A percentile compares a stretch with the other conserved stretches of the same genome.
phyloP scores from a whole-genome alignment of 2,329 filamentous ascomycete genomes.

The Hymenoscyphus linearis region DNA sequence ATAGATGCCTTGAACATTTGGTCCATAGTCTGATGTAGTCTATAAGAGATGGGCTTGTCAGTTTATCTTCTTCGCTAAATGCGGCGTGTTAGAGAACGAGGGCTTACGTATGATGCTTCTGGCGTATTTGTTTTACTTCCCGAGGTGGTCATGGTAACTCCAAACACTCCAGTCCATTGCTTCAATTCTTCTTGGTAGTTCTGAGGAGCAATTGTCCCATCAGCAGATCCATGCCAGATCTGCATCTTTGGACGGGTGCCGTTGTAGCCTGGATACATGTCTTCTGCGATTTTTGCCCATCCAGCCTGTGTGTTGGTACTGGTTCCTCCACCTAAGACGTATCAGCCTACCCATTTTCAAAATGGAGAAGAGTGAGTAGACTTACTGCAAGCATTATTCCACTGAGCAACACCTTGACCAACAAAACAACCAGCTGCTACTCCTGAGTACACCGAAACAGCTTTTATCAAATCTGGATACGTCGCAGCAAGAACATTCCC shows the following conservation, averaged over 20 bases:
- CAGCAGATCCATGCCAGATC: conserved; percentile 34
- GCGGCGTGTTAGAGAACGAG: background rate
- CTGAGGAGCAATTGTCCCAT: conserved; percentile 35
- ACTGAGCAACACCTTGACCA: conserved; percentile 39
- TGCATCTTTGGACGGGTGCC: conserved; percentile 24
- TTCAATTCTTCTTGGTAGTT: conserved; percentile 41
- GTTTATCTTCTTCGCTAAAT: background rate
- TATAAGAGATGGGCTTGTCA: background rate
- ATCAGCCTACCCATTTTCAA: background rate
- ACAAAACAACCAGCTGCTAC: conserved; percentile 40
- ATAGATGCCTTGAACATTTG: conserved; percentile 18
- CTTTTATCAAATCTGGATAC: conserved; percentile 40
- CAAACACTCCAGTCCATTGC: conserved; percentile 44
- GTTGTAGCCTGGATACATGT: conserved; percentile 36
- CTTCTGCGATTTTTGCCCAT: conserved; percentile 44
- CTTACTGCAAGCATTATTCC: conserved; percentile 48
- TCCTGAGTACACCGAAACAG: conserved; percentile 40
- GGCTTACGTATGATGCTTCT: conserved; percentile 11
- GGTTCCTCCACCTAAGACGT: conserved; percentile 6
- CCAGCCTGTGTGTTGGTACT: conserved; percentile 34
- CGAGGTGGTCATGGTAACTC: conserved; percentile 17
- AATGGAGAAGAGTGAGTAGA: background rate
- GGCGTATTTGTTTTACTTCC: conserved; percentile 13
- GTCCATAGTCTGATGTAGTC: conserved; percentile 16
- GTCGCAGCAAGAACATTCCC: conserved; percentile 42